phyloP scores from a whole-genome alignment of 305 asterid genomes.

The Solanum hybrid region DNA sequence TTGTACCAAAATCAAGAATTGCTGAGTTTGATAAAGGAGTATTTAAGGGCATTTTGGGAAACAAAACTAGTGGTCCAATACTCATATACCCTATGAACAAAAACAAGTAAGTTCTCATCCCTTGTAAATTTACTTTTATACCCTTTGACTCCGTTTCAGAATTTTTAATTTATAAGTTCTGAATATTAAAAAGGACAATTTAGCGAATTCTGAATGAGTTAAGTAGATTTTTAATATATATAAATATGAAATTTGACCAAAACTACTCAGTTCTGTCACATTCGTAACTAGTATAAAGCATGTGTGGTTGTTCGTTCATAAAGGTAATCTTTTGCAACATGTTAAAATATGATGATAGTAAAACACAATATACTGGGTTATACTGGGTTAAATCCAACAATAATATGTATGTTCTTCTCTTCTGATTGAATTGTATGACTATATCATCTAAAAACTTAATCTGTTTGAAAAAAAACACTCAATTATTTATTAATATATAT shows the following conservation, averaged over 20 bases:
- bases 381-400: not conserved
- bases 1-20: conserved; percentile 72
- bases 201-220: not conserved
- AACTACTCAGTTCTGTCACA: not conserved
- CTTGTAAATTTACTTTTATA: not conserved
- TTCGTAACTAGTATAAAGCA: not conserved
- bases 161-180: not conserved
- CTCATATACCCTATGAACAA: conserved; percentile 77
- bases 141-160: fast-evolving
- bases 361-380: not conserved
- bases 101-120: conserved; percentile 42
- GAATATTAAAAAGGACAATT: too few species aligned
- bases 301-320: not conserved
- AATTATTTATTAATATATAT: not conserved
- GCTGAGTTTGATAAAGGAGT: conserved; percentile 61
- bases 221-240: not conserved
- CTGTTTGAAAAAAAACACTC: fast-evolving
- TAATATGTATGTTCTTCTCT: not conserved
- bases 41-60: conserved; percentile 67
- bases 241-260: not conserved
- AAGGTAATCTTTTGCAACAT: not conserved
- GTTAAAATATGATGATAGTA: not conserved
- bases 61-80: conserved; percentile 68
- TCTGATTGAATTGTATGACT: not conserved
- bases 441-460: not conserved